These are phyloP conservation scores for Cutaneotrichosporon curvatum DNA, from an alignment of 1,284 basidiomycete genomes.

Conservation along the genomic window DNA sequence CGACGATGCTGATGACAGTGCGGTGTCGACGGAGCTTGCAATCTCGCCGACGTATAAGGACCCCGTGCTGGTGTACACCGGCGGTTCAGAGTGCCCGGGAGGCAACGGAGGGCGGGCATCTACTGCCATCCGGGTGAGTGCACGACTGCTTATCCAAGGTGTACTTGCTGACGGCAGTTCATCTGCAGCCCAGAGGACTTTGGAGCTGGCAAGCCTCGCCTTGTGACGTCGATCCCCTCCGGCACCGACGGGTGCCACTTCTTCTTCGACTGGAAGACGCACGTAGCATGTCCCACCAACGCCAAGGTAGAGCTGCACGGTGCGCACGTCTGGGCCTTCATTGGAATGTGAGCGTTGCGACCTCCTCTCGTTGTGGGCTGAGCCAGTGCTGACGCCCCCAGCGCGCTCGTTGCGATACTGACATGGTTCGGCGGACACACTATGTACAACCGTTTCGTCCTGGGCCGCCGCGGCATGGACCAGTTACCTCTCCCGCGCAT, in stretches of 20 bases:
- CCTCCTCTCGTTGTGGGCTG: too few species aligned
- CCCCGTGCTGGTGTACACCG: constrained; percentile 33
- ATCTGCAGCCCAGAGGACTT: constrained; percentile 39
- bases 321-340: constrained; percentile 27
- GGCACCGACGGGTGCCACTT: constrained; percentile 39
- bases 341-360: constrained; percentile 33
- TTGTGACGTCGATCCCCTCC: constrained; percentile 39
- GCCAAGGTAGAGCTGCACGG: constrained; percentile 23
- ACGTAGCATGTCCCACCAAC: constrained; percentile 43
- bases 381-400: constrained; percentile 16
- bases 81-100: constrained; percentile 34
- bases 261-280: constrained; percentile 46
- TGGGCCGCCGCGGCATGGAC: constrained; percentile 36
- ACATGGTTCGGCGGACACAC: constrained; percentile 43
- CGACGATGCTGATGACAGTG: constrained; percentile 4
- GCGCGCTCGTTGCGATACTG: constrained; percentile 36
- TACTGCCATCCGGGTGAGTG: constrained; percentile 36
- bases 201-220: constrained; percentile 32
- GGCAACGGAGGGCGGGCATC: constrained; percentile 30
- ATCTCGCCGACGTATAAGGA: constrained; percentile 35
- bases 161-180: constrained; percentile 25
- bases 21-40: constrained; percentile 26
- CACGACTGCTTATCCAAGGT: neutral
- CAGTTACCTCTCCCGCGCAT: constrained; percentile 34
- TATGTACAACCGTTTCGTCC: constrained; percentile 42